Conservation (phyloP, 192 early-diverging fungal genomes). For the Diversispora epigaea region DNA sequence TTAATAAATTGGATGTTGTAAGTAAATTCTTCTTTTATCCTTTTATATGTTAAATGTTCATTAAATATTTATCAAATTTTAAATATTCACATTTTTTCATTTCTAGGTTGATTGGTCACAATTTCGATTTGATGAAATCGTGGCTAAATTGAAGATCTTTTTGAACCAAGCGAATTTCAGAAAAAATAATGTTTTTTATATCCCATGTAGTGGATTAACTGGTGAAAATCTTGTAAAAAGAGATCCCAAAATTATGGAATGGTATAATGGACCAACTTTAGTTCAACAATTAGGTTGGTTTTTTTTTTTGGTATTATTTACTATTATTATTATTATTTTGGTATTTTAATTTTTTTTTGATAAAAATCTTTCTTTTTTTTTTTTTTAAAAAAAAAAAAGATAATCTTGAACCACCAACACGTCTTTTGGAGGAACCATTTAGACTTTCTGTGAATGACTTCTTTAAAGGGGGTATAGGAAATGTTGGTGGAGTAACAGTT, state of each 20-base stretch:
- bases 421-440: slow-evolving; percentile 79
- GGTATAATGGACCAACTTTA: slow-evolving; percentile 83
- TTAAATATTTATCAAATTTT: neutral
- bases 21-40: slow-evolving; percentile 27
- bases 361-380: neutral
- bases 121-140: slow-evolving; percentile 77
- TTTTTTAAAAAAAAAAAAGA: slow-evolving; percentile 54
- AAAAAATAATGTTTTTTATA: slow-evolving; percentile 69
- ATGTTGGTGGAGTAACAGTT: slow-evolving; percentile 72
- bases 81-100: slow-evolving; percentile 21
- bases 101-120: slow-evolving; percentile 75
- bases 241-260: slow-evolving; percentile 49
- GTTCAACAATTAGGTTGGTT: slow-evolving; percentile 65
- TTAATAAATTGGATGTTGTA: slow-evolving; percentile 94
- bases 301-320: neutral
- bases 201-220: slow-evolving; percentile 90
- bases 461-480: slow-evolving; percentile 84
- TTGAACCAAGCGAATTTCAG: slow-evolving; percentile 79
- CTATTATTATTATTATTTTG: slow-evolving; percentile 21
- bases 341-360: neutral
- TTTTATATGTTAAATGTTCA: neutral
- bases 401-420: slow-evolving; percentile 68
- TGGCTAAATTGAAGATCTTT: slow-evolving; percentile 64
- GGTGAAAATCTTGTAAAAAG: slow-evolving; percentile 79
- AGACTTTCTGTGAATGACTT: slow-evolving; percentile 84